Conservation (phyloP, 495 filamentous ascomycete species). For the Xylaria scruposa region DNA sequence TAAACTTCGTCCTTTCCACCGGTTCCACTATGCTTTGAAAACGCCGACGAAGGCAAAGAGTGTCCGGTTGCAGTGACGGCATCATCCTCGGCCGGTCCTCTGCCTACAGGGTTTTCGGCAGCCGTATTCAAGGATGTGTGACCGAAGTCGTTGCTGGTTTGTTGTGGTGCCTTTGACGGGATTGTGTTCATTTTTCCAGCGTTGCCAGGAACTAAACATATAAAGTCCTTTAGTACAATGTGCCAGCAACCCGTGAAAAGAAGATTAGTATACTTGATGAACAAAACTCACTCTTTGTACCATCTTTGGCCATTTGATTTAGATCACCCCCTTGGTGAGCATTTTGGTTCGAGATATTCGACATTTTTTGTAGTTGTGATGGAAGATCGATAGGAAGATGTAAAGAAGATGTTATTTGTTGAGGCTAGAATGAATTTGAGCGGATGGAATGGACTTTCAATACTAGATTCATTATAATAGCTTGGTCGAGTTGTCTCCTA, state of each 20-base stretch:
- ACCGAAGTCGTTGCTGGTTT: constrained; percentile 40
- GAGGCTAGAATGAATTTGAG: too few species aligned
- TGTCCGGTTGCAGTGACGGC: constrained; percentile 33
- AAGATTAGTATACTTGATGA: too few species aligned
- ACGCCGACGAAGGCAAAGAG: constrained; percentile 30
- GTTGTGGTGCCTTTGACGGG: constrained; percentile 62
- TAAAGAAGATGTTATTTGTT: neutral
- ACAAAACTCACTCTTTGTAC: constrained; percentile 46
- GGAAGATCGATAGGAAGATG: neutral
- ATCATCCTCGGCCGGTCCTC: constrained; percentile 28
- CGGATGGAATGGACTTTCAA: neutral
- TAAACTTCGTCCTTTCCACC: constrained; percentile 30
- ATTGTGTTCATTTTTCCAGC: constrained; percentile 60
- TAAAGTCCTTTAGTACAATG: neutral
- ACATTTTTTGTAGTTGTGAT: constrained; percentile 22
- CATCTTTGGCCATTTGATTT: constrained; percentile 59
- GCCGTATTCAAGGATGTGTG: constrained; percentile 30
- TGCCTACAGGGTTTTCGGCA: constrained; percentile 34
- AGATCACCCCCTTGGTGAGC: constrained; percentile 44
- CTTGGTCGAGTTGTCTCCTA: neutral
- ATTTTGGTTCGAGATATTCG: constrained; percentile 21
- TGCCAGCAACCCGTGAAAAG: neutral
- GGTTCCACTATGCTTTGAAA: constrained; percentile 28
- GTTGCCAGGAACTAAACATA: constrained; percentile 54
- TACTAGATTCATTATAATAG: neutral